A percentile compares a stretch with the other conserved stretches of the same genome.
Conservation (phyloP, 257 asterid species). For the Lavandula angustifolia region DNA sequence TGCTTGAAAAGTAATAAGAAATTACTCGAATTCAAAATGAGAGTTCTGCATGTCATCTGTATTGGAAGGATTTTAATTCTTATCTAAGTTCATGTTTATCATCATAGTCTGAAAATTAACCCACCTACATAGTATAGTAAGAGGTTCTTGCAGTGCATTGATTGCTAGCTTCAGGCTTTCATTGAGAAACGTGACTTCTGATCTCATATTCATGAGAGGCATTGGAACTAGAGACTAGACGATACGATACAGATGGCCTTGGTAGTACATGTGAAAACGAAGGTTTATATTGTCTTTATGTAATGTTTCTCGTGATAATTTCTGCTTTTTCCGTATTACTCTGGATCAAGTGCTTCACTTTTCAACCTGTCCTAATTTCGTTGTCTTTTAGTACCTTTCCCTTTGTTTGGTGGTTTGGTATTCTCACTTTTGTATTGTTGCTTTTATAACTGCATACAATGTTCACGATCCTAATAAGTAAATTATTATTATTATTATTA, state of each 20-base stretch:
- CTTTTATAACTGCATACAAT: constrained; percentile 9
- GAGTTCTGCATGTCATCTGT: constrained; percentile 10
- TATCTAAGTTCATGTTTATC: not conserved
- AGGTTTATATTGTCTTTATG: constrained; percentile 2
- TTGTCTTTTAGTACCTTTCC: not conserved
- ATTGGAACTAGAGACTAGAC: not conserved
- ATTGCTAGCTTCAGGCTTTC: not conserved
- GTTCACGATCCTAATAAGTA: not conserved
- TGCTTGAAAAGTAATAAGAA: constrained; percentile 15
- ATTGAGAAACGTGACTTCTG: not conserved
- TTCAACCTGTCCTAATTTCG: constrained; percentile 2
- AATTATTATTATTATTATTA: too few relatives aligned
- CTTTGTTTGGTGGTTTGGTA: not conserved
- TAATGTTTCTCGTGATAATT: not conserved
- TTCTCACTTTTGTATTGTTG: constrained; percentile 7
- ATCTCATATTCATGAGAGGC: not conserved
- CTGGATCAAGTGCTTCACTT: constrained; percentile 26
- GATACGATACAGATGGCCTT: constrained; percentile 8
- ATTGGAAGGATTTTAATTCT: not conserved
- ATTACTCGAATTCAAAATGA: not conserved
- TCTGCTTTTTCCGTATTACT: not conserved
- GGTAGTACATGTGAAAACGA: not conserved
- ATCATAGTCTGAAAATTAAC: not conserved
- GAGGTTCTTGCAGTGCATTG: not conserved
- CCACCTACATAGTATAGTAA: not conserved